These are phyloP conservation scores for Meredithiella fracta DNA, from an alignment of 2,329 filamentous ascomycete species.

Conservation along the genomic window DNA sequence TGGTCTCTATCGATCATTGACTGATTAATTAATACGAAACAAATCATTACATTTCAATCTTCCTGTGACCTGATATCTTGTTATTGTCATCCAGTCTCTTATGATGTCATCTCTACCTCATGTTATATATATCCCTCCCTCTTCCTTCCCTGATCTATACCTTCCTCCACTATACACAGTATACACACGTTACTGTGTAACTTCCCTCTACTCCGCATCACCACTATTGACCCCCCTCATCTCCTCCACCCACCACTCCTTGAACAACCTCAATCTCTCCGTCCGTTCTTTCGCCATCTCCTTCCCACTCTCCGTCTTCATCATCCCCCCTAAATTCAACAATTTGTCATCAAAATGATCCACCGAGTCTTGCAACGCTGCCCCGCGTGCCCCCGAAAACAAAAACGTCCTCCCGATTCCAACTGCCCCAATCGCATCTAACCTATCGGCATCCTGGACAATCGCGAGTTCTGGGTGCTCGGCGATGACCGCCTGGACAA, in stretches of 20 bases:
- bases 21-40: neutral
- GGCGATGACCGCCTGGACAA: conserved; percentile 44
- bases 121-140: neutral
- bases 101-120: neutral
- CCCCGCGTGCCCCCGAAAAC: conserved; percentile 50
- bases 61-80: neutral
- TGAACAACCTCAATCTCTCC: conserved; percentile 34
- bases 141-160: neutral
- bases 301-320: conserved; percentile 44
- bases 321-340: conserved; percentile 44
- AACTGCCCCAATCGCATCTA: conserved; percentile 81
- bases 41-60: neutral
- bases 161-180: neutral
- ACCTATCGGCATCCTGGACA: conserved; percentile 79
- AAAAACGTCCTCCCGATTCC: conserved; percentile 53
- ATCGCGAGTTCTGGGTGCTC: conserved; percentile 37
- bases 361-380: conserved; percentile 47
- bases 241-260: conserved; percentile 44
- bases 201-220: neutral
- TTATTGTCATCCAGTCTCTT: neutral
- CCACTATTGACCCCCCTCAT: neutral
- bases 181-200: neutral
- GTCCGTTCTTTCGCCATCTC: conserved; percentile 37
- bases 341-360: conserved; percentile 66
- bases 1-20: neutral